Evolutionary conservation across 2,329 filamentous ascomycete genomes (phyloP).

Genomic region (Zasmidium citrigriseum): DNA sequence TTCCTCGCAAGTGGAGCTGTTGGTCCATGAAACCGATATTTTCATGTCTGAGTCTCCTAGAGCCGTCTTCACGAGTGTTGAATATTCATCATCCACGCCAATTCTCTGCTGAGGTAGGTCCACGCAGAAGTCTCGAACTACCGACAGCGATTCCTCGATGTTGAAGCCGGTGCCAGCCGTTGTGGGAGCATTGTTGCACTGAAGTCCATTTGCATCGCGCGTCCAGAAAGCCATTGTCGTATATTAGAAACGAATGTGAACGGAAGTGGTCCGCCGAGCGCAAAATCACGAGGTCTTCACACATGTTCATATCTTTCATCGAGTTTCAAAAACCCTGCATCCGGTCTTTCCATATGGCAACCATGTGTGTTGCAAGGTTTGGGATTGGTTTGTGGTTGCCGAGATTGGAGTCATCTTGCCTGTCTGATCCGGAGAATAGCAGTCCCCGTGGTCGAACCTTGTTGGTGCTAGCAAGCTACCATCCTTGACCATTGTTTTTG

Average conservation of each 20-base stretch:
- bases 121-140: conserved; percentile 12
- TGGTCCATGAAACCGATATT: conserved; percentile 8
- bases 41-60: conserved; percentile 15
- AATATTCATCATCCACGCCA: conserved; percentile 1
- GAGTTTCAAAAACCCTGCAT: background rate
- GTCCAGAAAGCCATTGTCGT: too few relatives aligned
- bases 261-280: too few relatives aligned
- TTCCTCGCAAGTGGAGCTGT: background rate
- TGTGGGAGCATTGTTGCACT: conserved; percentile 3
- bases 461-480: background rate
- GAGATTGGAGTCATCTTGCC: conserved; percentile 1
- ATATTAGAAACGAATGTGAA: too few relatives aligned
- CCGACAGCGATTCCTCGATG: conserved; percentile 12
- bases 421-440: conserved; percentile 4
- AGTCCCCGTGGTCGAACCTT: conserved; percentile 2
- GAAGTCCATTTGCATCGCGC: background rate
- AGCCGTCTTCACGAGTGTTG: conserved; percentile 10
- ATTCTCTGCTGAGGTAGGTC: background rate
- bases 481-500: too few relatives aligned
- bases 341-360: background rate
- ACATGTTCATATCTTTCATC: background rate
- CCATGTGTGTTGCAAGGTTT: conserved; percentile 3
- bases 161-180: conserved; percentile 13
- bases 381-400: background rate
- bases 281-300: background rate